Conservation (phyloP, 1,139 yeast genomes). For the Lodderomyces beijingensis region DNA sequence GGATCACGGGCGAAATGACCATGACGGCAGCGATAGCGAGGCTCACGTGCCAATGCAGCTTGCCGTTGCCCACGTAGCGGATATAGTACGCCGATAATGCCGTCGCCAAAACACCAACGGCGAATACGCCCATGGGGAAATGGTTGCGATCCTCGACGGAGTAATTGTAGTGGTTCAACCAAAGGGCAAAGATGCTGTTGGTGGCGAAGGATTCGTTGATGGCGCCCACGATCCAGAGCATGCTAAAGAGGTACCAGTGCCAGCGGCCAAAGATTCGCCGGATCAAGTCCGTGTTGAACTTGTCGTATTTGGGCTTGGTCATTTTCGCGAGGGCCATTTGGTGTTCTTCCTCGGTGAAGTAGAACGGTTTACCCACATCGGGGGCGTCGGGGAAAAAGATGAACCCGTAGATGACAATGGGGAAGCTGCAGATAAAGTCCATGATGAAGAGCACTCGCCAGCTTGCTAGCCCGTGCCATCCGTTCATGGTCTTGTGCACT, state of each 20-base stretch:
- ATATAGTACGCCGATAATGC: slow-evolving; percentile 43
- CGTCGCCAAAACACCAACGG: slow-evolving; percentile 49
- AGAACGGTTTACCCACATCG: too few species aligned
- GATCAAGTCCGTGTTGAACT: slow-evolving; percentile 40
- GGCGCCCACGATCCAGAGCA: slow-evolving; percentile 58
- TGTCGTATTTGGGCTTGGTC: slow-evolving; percentile 30
- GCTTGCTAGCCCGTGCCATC: too few species aligned
- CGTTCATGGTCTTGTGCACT: too few species aligned
- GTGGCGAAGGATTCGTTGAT: slow-evolving; percentile 53
- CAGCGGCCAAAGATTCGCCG: slow-evolving; percentile 49
- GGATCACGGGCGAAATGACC: too few species aligned
- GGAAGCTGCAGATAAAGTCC: too few species aligned
- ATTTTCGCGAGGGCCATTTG: slow-evolving; percentile 24
- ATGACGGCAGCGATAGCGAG: too few species aligned
- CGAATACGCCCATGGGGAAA: slow-evolving; percentile 55
- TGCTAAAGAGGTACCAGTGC: slow-evolving; percentile 56
- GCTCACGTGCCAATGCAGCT: too few species aligned
- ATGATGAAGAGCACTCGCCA: too few species aligned
- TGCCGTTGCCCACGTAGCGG: too few species aligned
- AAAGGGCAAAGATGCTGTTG: slow-evolving; percentile 50
- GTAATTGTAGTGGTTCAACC: slow-evolving; percentile 42
- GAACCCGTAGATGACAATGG: too few species aligned
- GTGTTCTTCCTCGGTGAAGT: too few species aligned
- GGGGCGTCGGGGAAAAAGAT: too few species aligned
- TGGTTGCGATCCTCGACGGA: slow-evolving; percentile 47